Conservation (phyloP, 1,139 yeast species). For the Hyphopichia pseudoburtonii region DNA sequence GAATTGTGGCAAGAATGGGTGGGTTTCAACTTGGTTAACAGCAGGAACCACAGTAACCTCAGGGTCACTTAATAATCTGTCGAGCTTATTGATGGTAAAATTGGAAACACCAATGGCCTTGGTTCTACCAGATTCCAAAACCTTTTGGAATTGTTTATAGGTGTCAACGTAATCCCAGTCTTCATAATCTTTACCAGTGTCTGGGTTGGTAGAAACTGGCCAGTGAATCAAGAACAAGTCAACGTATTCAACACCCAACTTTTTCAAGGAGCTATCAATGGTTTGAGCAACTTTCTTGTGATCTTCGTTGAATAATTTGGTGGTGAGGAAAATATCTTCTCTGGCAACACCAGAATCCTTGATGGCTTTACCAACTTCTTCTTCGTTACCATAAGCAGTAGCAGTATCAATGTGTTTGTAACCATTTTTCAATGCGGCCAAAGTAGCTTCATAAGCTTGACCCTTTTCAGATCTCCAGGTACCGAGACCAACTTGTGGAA, state of each 20-base stretch:
- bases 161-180: constrained; percentile 61
- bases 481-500: constrained; percentile 22
- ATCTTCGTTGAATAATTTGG: constrained; percentile 28
- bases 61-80: constrained; percentile 46
- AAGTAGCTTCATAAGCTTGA: constrained; percentile 15
- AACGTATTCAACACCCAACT: constrained; percentile 15
- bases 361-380: constrained; percentile 15
- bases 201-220: constrained; percentile 11
- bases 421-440: constrained; percentile 15
- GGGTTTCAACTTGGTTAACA: constrained; percentile 72
- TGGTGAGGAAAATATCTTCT: constrained; percentile 46
- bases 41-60: constrained; percentile 58
- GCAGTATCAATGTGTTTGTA: constrained; percentile 21
- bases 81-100: constrained; percentile 53
- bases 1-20: constrained; percentile 72
- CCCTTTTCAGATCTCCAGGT: constrained; percentile 20
- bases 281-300: constrained; percentile 8
- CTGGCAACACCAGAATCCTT: constrained; percentile 44
- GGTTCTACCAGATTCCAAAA: constrained; percentile 52
- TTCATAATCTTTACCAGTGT: constrained; percentile 13
- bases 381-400: constrained; percentile 16
- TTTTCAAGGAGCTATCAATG: constrained; percentile 14
- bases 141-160: constrained; percentile 63
- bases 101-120: constrained; percentile 81
- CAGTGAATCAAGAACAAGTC: constrained; percentile 18